phyloP scores from a whole-genome alignment of 805 yeast species.

The Starmerella tilneyi region DNA sequence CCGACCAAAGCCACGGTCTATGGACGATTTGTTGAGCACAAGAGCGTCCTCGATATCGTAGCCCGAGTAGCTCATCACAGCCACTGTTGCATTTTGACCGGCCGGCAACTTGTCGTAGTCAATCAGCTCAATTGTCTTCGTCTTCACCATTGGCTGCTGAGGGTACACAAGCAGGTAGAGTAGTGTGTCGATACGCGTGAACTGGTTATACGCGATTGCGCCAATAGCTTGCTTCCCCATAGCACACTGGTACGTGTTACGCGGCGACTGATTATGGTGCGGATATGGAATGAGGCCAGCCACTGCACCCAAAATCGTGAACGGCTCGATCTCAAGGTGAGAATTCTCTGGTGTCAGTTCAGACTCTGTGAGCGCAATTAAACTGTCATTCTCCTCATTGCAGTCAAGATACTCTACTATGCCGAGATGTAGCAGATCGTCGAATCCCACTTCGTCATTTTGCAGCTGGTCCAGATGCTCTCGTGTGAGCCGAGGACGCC shows the following conservation, averaged over 20 bases:
- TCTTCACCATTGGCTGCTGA: slow-evolving; percentile 98
- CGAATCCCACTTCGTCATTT: slow-evolving; percentile 71
- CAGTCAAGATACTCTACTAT: slow-evolving; percentile 93
- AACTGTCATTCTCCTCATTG: slow-evolving; percentile 91
- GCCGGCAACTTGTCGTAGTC: slow-evolving; percentile 96
- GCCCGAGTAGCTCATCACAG: slow-evolving; percentile 98
- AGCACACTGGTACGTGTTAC: slow-evolving; percentile 89
- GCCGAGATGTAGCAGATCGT: slow-evolving; percentile 77
- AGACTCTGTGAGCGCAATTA: slow-evolving; percentile 77
- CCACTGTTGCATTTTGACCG: slow-evolving; percentile 97
- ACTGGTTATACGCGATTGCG: slow-evolving; percentile 94
- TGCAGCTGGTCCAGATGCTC: slow-evolving; percentile 56
- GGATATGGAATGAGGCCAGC: slow-evolving; percentile 90
- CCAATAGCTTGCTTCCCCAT: slow-evolving; percentile 99
- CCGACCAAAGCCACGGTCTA: slow-evolving; percentile 95
- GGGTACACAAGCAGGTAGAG: slow-evolving; percentile 96
- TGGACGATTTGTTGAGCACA: slow-evolving; percentile 82
- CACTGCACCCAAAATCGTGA: slow-evolving; percentile 84
- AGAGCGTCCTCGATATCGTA: slow-evolving; percentile 99
- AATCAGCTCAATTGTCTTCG: slow-evolving; percentile 89
- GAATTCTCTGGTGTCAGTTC: slow-evolving; percentile 49
- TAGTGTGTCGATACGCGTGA: slow-evolving; percentile 87
- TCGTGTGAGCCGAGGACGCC: slow-evolving; percentile 60
- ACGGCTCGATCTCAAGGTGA: slow-evolving; percentile 91
- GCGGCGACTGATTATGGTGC: slow-evolving; percentile 84